phyloP scores from a whole-genome alignment of 2,329 filamentous ascomycete species.

The Xylariaceae sp. region DNA sequence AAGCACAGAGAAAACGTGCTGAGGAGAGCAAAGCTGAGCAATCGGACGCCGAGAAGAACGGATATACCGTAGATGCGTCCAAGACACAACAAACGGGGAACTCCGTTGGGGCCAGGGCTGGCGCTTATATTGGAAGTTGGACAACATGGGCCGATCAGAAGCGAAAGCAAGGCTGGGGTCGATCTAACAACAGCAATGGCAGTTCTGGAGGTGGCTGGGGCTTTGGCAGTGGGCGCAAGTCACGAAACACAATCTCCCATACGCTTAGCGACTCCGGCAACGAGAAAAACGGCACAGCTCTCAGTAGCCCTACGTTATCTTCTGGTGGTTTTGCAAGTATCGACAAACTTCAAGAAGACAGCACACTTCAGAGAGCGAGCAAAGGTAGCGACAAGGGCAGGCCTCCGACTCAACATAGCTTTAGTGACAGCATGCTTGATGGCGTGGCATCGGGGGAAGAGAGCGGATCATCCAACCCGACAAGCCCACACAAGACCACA shows the following conservation, averaged over 20 bases:
- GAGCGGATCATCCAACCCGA: constrained; percentile 35
- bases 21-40: constrained; percentile 57
- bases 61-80: constrained; percentile 44
- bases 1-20: constrained; percentile 70
- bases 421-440: constrained; percentile 55
- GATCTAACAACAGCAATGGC: constrained; percentile 48
- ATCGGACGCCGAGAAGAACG: constrained; percentile 36
- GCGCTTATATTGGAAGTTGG: constrained; percentile 73
- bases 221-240: constrained; percentile 41
- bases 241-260: constrained; percentile 38
- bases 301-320: constrained; percentile 44
- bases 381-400: constrained; percentile 37
- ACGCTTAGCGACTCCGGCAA: constrained; percentile 38
- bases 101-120: constrained; percentile 62
- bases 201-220: constrained; percentile 43
- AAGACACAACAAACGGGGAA: constrained; percentile 56
- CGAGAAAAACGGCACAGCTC: constrained; percentile 44
- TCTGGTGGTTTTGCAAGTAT: constrained; percentile 48
- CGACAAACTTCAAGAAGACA: constrained; percentile 41
- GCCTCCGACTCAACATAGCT: constrained; percentile 51
- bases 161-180: constrained; percentile 59
- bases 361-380: constrained; percentile 29
- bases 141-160: constrained; percentile 78
- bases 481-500: constrained; percentile 34
- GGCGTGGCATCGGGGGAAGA: constrained; percentile 39